Evolutionary conservation across 2,329 filamentous ascomycete species (phyloP).

Genomic region (Pseudocercospora macadamiae): DNA sequence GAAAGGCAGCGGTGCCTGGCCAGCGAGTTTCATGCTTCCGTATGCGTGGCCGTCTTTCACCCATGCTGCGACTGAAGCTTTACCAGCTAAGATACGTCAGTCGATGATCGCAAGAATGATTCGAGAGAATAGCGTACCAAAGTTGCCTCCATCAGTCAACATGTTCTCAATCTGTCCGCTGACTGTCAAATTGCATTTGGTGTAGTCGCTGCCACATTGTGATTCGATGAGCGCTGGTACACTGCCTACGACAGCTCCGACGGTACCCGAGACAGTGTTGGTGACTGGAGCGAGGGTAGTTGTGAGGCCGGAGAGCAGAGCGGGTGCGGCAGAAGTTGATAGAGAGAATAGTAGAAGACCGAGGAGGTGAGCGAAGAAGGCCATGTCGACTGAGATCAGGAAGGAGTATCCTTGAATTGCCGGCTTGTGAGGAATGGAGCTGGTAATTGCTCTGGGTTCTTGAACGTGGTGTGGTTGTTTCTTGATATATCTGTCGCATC

Average conservation of each 20-base stretch:
- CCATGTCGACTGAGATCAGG: too few relatives aligned
- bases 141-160: constrained; percentile 17
- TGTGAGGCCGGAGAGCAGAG: background rate
- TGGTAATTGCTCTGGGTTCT: background rate
- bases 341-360: background rate
- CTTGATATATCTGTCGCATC: background rate
- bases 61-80: constrained; percentile 17
- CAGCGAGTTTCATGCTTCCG: constrained; percentile 12
- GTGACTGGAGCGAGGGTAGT: background rate
- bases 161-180: constrained; percentile 18
- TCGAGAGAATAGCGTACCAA: constrained; percentile 11
- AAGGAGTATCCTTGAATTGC: too few relatives aligned
- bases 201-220: constrained; percentile 8
- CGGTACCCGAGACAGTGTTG: constrained; percentile 4
- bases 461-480: background rate
- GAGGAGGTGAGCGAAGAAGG: too few relatives aligned
- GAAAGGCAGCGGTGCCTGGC: constrained; percentile 17
- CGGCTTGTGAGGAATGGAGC: background rate
- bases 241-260: constrained; percentile 7
- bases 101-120: background rate
- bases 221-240: constrained; percentile 10
- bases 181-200: constrained; percentile 18
- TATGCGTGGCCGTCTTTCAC: constrained; percentile 20
- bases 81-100: constrained; percentile 11
- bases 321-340: background rate